Evolutionary conservation across 495 filamentous ascomycete genomes (phyloP), one percentile per base, ranked within the genome.

Genomic region (Massariosphaeria phaeospora): DNA sequence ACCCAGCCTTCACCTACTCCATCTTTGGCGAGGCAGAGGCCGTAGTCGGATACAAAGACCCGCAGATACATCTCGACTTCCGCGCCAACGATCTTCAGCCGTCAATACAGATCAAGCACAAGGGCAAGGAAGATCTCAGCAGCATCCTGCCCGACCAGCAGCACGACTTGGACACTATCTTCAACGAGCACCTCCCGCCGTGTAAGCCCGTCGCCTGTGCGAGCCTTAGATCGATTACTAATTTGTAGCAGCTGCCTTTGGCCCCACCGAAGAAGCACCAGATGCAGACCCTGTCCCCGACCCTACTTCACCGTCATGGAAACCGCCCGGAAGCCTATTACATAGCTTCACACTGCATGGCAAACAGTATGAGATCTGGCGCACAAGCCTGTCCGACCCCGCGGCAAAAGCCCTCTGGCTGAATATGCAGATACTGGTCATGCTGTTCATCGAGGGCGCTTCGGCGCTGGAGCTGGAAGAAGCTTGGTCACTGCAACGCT

Each of bases 381-480:
- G 73, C 36, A 75, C 78, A 4, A 77, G 73, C 31, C 70, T 86
- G 30, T 70, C 70, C 7, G 75, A 85, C 61, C 70, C 78, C 0
- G 73, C 72, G 13, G 79, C 91, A 26, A 76, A 75, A 54, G 73
- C 79, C 57, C 66, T 95, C 26, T 63, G 93, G 51, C 81, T 80
- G 63, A 87, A 89, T 40, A 80, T 90, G 41, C 88, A 95, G 68
- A 80, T 96, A 31, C 73, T 91, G 21, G 78, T 89, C n/a, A 83
- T 85, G 7, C 75, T 96, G 48, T 95, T 85, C 69, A 95, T 99
- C 55, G 93, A 99, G 69, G 93, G 88, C 20, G 94, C 89, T 27
- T 83, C 80, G 11, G 77, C 75, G 21, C 74, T 95, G 17, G 75
- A 82, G 8, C 70, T 86, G 11, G 79, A 91, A 36, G 88, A 94